These are phyloP conservation scores for Melanomma pulvis-pyrius DNA, from an alignment of 495 filamentous ascomycete species.

Conservation along the genomic window DNA sequence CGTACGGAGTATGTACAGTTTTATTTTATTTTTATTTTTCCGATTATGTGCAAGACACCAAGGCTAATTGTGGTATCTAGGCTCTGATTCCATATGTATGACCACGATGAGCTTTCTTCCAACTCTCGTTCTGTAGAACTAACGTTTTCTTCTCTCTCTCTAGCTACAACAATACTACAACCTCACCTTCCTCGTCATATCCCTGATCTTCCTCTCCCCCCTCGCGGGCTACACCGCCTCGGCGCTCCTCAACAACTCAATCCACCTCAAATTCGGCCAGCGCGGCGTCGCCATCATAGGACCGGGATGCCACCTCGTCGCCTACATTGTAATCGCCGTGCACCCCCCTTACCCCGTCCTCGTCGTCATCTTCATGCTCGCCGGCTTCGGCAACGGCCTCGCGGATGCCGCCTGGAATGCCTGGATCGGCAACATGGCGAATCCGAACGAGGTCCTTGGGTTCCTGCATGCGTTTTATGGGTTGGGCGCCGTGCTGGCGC, in stretches of 20 bases:
- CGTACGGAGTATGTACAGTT: conserved; percentile 68
- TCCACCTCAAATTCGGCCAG: conserved; percentile 67
- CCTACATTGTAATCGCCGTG: conserved; percentile 61
- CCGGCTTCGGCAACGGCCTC: conserved; percentile 67
- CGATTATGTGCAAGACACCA: too few species aligned
- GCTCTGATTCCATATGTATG: conserved; percentile 63
- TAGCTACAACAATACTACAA: conserved; percentile 65
- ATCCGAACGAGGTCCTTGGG: conserved; percentile 62
- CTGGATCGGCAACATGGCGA: conserved; percentile 65
- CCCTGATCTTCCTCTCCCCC: conserved; percentile 65
- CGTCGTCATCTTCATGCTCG: conserved; percentile 59
- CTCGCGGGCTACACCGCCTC: conserved; percentile 61
- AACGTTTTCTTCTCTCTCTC: conserved; percentile 28
- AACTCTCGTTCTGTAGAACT: conserved; percentile 2
- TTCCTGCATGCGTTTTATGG: conserved; percentile 63
- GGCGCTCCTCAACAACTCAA: conserved; percentile 59
- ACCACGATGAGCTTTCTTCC: neutral
- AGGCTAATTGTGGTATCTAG: conserved; percentile 42
- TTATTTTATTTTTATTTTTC: too few species aligned
- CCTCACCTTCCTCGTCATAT: conserved; percentile 61
- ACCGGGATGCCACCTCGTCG: conserved; percentile 65
- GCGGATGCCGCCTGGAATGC: conserved; percentile 68
- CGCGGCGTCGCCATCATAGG: conserved; percentile 71
- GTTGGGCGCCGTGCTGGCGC: conserved; percentile 58
- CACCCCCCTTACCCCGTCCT: conserved; percentile 66